Base-by-base conservation (phyloP, 495 filamentous ascomycete genomes). In the Friedmanniomyces simplex region DNA sequence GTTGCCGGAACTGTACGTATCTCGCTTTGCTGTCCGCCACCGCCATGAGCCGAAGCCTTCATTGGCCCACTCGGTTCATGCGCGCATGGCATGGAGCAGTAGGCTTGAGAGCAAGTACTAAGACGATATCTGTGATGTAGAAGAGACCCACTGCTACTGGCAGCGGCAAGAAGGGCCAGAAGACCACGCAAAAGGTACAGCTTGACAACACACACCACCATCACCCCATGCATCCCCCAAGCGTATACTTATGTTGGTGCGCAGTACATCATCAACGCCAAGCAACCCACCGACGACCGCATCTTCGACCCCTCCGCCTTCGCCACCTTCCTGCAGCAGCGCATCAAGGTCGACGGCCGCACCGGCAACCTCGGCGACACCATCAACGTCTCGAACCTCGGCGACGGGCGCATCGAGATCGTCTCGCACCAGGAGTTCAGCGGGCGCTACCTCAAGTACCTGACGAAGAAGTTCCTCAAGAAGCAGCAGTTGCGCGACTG, bases 381-480 rank as follows among this genome's bases (percentile, higher is more conserved):
- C 68, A 84, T 98, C 69, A 77, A 81, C 69, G 96, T 98, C 82
- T 84, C 82, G 68, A 86, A 95, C 81, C 70, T 78, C 63, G 88
- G 86, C 66, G 93, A 96, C 66, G 91, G 91, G 72, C 96, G 96
- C 84, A 82, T 98, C 73, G 91, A 97, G 82, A 87, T 98, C 69
- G 82, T 95, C 70, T 83, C 94, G 59, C 93, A 97, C 82, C 95
- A 87, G 68, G 86, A 91, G 73, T 96, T 98, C 81, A 96, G 90
- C 61, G 93, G 93, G 66, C 83, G 93, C 71, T 98, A 98, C 82
- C 80, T 98, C 71, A 98, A 98, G 86, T 98, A 98, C 81, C 76
- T 98, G 91, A 98, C 93, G 73, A 98, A 98, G 88, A 98, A 97
- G 81, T 98, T 94, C 85, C 87, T 98, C 74, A 98, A 98, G 88